A percentile compares a stretch with the other conserved stretches of the same genome.
Conservation (phyloP, 192 early-diverging fungal species). For the Gigaspora rosea region DNA sequence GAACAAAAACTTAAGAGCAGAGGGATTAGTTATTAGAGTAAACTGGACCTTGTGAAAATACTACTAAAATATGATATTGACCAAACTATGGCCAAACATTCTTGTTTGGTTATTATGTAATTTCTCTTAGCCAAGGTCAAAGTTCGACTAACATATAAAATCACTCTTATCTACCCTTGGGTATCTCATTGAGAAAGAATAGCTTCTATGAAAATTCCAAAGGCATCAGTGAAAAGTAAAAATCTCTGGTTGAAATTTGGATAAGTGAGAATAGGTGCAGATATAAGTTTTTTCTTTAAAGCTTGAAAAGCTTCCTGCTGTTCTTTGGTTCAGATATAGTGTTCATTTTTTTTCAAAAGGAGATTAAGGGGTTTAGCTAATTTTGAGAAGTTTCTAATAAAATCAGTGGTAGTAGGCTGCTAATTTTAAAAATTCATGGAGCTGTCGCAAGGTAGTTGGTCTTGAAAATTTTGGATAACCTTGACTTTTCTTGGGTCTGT, state of each 20-base stretch:
- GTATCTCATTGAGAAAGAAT: neutral
- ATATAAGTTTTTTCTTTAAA: too few species aligned
- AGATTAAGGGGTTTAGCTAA: neutral
- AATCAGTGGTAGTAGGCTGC: neutral
- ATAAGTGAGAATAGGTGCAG: too few species aligned
- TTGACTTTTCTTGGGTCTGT: neutral
- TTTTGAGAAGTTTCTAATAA: neutral
- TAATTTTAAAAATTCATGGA: neutral
- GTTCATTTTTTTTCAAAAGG: neutral
- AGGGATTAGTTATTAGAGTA: conserved; percentile 25
- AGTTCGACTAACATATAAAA: conserved; percentile 5
- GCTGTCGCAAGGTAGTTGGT: neutral
- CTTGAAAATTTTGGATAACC: neutral
- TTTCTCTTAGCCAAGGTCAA: conserved; percentile 5
- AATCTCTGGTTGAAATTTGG: conserved; percentile 18
- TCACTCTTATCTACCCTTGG: neutral
- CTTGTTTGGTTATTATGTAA: neutral
- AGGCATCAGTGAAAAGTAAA: conserved; percentile 20
- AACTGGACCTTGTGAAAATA: conserved; percentile 20
- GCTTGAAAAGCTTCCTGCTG: too few species aligned
- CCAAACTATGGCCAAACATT: conserved; percentile 32
- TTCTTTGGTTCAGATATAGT: too few species aligned
- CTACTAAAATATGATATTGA: conserved; percentile 25
- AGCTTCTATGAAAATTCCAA: neutral
- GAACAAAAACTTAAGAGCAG: neutral